Evolutionary conservation across 1,284 basidiomycete species (phyloP).

Genomic region (Rhodofomes roseus): DNA sequence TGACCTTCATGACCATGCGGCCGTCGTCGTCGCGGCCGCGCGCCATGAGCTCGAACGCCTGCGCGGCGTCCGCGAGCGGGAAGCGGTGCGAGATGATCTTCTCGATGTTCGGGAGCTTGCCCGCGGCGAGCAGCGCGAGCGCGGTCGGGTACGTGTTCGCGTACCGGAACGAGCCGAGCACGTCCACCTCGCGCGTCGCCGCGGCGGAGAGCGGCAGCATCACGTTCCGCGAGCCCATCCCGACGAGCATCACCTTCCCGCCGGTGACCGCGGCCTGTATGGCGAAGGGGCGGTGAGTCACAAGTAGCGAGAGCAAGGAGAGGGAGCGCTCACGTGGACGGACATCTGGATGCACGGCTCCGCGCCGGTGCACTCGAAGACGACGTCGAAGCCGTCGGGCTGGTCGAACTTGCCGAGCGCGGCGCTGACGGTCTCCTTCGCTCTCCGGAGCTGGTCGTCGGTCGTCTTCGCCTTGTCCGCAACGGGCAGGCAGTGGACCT

Average conservation of each 20-base stretch:
- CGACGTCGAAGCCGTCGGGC: constrained; percentile 83
- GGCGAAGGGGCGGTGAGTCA: constrained; percentile 3
- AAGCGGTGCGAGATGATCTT: constrained; percentile 83
- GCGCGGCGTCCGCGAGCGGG: constrained; percentile 57
- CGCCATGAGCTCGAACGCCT: constrained; percentile 79
- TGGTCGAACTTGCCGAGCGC: constrained; percentile 58
- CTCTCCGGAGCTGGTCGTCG: constrained; percentile 64
- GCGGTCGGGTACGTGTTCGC: constrained; percentile 88
- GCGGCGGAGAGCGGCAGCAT: constrained; percentile 82
- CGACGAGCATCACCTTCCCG: constrained; percentile 88
- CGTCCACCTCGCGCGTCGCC: constrained; percentile 87
- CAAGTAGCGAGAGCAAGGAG: background rate
- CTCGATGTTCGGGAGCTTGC: constrained; percentile 60
- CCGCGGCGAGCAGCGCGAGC: constrained; percentile 67
- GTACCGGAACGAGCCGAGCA: constrained; percentile 89
- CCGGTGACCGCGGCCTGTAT: constrained; percentile 75
- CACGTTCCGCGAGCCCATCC: constrained; percentile 89
- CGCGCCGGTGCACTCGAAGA: constrained; percentile 95
- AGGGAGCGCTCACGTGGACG: constrained; percentile 58
- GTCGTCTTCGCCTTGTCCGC: constrained; percentile 44
- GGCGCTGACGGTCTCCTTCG: constrained; percentile 54
- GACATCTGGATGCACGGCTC: constrained; percentile 88
- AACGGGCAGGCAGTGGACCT: constrained; percentile 64
- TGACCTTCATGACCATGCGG: constrained; percentile 82
- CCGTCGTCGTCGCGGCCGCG: constrained; percentile 76